A percentile compares a stretch with the other conserved stretches of the same genome.
These are phyloP conservation scores for Zangia roseola DNA, from an alignment of 768 basidiomycete genomes.

Conservation along the genomic window DNA sequence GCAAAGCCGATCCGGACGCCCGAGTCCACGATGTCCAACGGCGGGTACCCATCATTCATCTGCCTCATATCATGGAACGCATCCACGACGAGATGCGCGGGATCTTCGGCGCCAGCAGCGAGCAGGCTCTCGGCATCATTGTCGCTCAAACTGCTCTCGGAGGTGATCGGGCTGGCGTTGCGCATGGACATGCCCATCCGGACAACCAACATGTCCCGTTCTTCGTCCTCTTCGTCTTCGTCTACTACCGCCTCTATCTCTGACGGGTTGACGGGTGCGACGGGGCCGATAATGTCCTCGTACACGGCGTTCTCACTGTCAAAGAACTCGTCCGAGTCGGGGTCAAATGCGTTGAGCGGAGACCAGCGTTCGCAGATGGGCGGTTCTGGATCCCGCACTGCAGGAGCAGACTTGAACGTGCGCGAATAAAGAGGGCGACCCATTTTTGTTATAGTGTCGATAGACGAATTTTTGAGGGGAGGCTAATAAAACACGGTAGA, in stretches of 20 bases:
- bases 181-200: conserved; percentile 18
- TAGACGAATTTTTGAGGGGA: background rate
- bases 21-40: conserved; percentile 5
- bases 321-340: conserved; percentile 80
- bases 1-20: conserved; percentile 25
- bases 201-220: conserved; percentile 32
- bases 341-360: conserved; percentile 67
- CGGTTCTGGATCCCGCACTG: conserved; percentile 45
- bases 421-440: conserved; percentile 61
- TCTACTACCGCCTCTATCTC: conserved; percentile 17
- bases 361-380: conserved; percentile 58
- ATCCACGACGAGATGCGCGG: conserved; percentile 38
- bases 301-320: conserved; percentile 53
- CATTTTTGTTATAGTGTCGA: conserved; percentile 40
- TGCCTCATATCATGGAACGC: conserved; percentile 30
- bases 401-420: conserved; percentile 36
- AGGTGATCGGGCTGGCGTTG: conserved; percentile 36
- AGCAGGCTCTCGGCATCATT: conserved; percentile 43
- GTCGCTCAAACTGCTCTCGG: conserved; percentile 46
- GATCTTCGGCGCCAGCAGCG: conserved; percentile 44
- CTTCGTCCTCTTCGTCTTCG: conserved; percentile 27
- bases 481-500: conserved; percentile 30
- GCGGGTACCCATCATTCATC: conserved; percentile 15
- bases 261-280: conserved; percentile 6
- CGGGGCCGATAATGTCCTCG: conserved; percentile 62